phyloP scores from a whole-genome alignment of 495 filamentous ascomycete genomes.

The Hypoxylon fuscum region DNA sequence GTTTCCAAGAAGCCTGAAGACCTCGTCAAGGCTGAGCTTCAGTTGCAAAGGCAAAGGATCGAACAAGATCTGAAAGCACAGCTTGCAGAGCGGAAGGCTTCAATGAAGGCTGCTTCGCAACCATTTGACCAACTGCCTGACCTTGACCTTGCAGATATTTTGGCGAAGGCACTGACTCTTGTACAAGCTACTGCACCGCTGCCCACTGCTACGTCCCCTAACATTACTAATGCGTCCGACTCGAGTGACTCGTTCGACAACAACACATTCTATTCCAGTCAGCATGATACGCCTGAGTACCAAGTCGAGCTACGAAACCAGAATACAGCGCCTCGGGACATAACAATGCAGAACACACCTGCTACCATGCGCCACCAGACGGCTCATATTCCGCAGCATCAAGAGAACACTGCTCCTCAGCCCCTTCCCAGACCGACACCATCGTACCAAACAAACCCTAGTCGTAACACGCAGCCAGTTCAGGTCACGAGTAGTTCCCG shows the following conservation, averaged over 20 bases:
- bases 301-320: constrained; percentile 51
- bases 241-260: constrained; percentile 86
- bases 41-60: constrained; percentile 79
- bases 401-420: constrained; percentile 17
- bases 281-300: constrained; percentile 61
- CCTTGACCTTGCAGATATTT: constrained; percentile 78
- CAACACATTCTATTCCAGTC: constrained; percentile 95
- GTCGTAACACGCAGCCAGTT: constrained; percentile 20
- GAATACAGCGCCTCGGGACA: constrained; percentile 53
- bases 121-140: constrained; percentile 70
- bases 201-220: constrained; percentile 62
- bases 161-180: constrained; percentile 74
- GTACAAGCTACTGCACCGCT: constrained; percentile 59
- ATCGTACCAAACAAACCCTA: constrained; percentile 17
- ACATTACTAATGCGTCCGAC: constrained; percentile 63
- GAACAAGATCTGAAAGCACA: constrained; percentile 81
- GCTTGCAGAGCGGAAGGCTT: constrained; percentile 69
- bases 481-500: constrained; percentile 32
- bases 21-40: constrained; percentile 81
- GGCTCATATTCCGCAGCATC: constrained; percentile 10
- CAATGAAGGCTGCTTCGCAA: constrained; percentile 62
- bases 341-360: constrained; percentile 47
- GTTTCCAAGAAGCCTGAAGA: constrained; percentile 87
- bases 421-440: constrained; percentile 14
- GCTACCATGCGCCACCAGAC: constrained; percentile 12